Base-by-base conservation (phyloP, 345 rosid species). In the Eucalyptus coolabah region DNA sequence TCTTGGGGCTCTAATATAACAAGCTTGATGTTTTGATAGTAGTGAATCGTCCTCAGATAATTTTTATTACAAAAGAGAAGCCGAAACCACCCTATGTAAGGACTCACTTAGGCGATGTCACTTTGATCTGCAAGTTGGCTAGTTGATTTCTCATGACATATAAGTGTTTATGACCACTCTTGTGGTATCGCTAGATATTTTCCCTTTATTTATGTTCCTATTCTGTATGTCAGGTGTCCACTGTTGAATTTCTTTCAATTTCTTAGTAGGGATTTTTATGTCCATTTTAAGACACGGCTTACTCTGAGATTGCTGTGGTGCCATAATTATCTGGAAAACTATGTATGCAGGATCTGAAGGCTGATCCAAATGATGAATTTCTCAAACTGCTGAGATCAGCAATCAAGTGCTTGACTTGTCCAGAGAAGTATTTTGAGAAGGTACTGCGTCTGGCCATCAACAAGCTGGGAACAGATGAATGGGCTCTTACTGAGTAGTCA, bases 341-440 rank as follows among this genome's bases (percentile, higher is more conserved):
- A 23, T 63, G 50, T 89, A 59, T 93, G 88, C 95, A 96, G 99
- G 92, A 93, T 83, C 91, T 97, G 91, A 95, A 96, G 94, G 94
- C 93, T 26, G 97, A 96, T 86, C 93, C 97, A 13, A 88, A 92
- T 2, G 94, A 96, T 51, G 97, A 96, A 37, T 97, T 92, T 91
- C 96, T 97, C 87, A 92, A 94, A 77, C 60, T 97, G 81, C 95
- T 96, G 87, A 95, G 96, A 94, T 94, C 98, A 28, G 89, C 93
- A 44, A 94, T 96, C 87, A 97, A 95, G 91, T 96, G 98, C 93
- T 88, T 96, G 96, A 96, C 98, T 65, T 80, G 34, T 87, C 98
- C 99, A 6, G 99, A 96, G 94, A 97, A 96, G 92, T 93, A 97
- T 92, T 96, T 96, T 26, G 99, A 94, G 94, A 96, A 97, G 93